Base-by-base conservation (phyloP, 1,284 basidiomycete genomes). In the Puccinia novopanici region DNA sequence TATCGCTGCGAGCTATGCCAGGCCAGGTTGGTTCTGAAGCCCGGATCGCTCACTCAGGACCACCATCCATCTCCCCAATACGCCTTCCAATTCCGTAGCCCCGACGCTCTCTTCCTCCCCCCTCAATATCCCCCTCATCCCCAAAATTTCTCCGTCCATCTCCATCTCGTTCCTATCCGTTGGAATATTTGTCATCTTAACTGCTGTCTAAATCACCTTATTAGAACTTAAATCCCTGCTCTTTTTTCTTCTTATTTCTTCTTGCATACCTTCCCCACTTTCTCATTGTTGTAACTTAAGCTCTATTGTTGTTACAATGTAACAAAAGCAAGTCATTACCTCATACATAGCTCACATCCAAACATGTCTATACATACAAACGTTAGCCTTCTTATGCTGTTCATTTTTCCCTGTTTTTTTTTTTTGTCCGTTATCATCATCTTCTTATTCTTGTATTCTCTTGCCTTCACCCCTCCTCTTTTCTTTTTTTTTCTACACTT, bases 171-270 rank as follows among this genome's bases (percentile, higher is more conserved):
- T 19, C 70, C 70, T 4, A 72, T 72, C 27, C 48, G 70, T 4
- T 72, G 70, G 70, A 72, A 57, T 17, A 42, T 57, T 8, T 72
- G 70, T 57, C n/a, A 3, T 54, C 45, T 72, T 24, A 72, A 72
- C 24, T 72, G 70, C 22, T 72, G 63, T 40, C 9, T 45, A 15
- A 40, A 48, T 22, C 63, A 67, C 22, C 63, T 67, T 42, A 67
- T 48, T 67, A 45, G 48, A 27, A 42, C 22, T n/a, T 63, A 63
- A 61, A 40, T 22, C 61, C 34, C 37, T 63, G 5, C 61, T n/a
- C 9, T 40, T 24, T 45, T 10, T 48, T 27, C 34, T 4, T 34
- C 34, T 34, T 34, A 1, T 34, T 34, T 34, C 34, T 34, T 34
- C 63, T 67, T 67, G 63, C 37, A 48, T 67, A 22, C 24, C 2